These are phyloP conservation scores for Verticillium nonalfalfae DNA, from an alignment of 2,329 filamentous ascomycete species.

Conservation along the genomic window DNA sequence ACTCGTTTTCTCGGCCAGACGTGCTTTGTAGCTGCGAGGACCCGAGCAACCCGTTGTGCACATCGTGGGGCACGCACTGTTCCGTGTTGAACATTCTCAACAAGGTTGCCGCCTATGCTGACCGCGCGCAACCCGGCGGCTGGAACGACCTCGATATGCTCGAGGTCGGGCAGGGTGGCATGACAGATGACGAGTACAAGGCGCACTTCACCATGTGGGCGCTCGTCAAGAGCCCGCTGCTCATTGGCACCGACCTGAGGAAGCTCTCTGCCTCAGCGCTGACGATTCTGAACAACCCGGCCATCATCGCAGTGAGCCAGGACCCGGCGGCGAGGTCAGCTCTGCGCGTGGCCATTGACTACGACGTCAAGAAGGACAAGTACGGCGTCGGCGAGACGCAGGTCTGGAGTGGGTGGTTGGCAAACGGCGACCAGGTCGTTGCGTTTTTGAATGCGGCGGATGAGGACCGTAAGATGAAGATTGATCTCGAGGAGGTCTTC, in stretches of 20 bases:
- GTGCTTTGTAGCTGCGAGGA: not conserved
- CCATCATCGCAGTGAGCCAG: conserved; percentile 22
- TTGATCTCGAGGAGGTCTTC: conserved; percentile 14
- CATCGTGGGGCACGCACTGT: not conserved
- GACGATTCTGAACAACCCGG: conserved; percentile 11
- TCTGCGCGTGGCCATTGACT: conserved; percentile 16
- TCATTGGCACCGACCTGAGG: conserved; percentile 30
- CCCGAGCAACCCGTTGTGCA: not conserved
- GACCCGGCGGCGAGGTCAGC: conserved; percentile 13
- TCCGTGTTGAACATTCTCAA: conserved; percentile 27
- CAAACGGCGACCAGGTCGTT: conserved; percentile 13
- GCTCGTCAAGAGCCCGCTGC: conserved; percentile 34
- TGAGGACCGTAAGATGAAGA: conserved; percentile 8
- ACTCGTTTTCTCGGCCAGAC: conserved; percentile 17
- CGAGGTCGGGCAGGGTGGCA: conserved; percentile 26
- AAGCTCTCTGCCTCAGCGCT: conserved; percentile 4
- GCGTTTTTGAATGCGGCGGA: conserved; percentile 11
- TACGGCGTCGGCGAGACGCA: conserved; percentile 19
- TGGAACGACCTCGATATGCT: conserved; percentile 33
- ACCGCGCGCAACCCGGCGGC: conserved; percentile 16
- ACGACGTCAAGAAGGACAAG: conserved; percentile 9
- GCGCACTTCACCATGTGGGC: conserved; percentile 39
- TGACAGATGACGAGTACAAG: conserved; percentile 29
- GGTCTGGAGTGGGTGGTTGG: conserved; percentile 19
- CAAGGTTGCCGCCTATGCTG: conserved; percentile 22